Evolutionary conservation across 306 rosid species (phyloP), one percentile per base, ranked within the genome.

Genomic region (Crotalaria pallida): DNA sequence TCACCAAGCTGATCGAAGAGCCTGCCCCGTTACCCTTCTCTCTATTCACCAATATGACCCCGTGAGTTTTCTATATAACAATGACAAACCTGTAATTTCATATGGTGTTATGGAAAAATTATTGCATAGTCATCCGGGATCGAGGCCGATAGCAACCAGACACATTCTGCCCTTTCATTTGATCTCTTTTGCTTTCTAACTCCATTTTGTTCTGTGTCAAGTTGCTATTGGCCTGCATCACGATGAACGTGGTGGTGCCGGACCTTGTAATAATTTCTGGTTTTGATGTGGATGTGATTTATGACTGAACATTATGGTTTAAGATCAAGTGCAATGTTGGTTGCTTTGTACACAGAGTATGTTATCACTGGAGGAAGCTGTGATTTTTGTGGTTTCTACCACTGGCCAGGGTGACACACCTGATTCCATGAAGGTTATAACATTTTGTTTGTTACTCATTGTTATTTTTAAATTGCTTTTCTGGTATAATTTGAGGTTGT

Each of bases 401-500:
- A 90, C 98, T 1, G 97, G 98, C 72, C 98, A 94, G 82, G 98
- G 98, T 7, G 97, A 94, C 66, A 36, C 96, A 59, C 97, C 97
- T 23, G 91, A 88, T 84, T 65, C 98, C 73, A 88, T 93, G 94
- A 90, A 86, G 97, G 97, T 90, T 75, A 27, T 59, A 51, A 16
- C 64, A 17, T 40, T 50, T 26, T 26, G 10, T 56, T 6, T 57
- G 10, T 7, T 16, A 5, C 3, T 40, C 36, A 12, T 53, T 10
- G 0, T 65, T 19, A 4, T 8, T 10, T 21, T 68, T 61, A 7
- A 34, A 34, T 69, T 62, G 3, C 22, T 45, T 50, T 59, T 41
- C 0, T 50, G 49, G 26, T 47, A 49, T 66, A 45, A 41, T 65
- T 58, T 33, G 27, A 40, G 36, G 15, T 58, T 57, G 27, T 50